Evolutionary conservation across 2,329 filamentous ascomycete genomes (phyloP), one percentile per base, ranked within the genome.

Genomic region (Hypoxylon sp.): DNA sequence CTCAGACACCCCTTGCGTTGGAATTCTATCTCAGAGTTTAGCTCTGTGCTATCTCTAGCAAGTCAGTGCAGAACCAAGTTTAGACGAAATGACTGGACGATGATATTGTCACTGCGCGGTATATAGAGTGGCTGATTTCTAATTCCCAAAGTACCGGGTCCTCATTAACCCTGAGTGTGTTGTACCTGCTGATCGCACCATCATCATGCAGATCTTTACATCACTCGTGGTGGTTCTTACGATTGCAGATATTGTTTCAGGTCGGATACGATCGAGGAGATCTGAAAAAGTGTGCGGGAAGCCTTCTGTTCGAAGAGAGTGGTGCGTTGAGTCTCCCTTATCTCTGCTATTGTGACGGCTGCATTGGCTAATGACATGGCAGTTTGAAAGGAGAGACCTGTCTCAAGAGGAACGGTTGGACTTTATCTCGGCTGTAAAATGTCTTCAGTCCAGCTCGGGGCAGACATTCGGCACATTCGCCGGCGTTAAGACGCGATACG

Each of bases 401-500:
- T 60, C 62, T 58, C 17, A 50, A 7, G 21, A 52, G 0, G 75
- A 81, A 62, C 76, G 75, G 60, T 75, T 74, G 21, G 71, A 73
- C 10, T 84, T 82, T 72, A 80, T 80, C 55, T 69, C 78, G 15
- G 81, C 82, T 7, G 76, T 83, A 17, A 73, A 79, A 27, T 84
- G 82, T 60, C 64, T 84, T 48, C 75, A 78, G 59, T 62, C 63
- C 6, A 72, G 75, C 64, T 76, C 80, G 8, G 68, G 77, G 3
- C 62, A 72, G 15, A 78, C 74, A 1, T 69, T 73, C 17, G 55
- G 75, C 4, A 53, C 67, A 2, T 75, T 79, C 51, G 76, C 76
- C 1, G 83, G 82, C 3, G 79, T 77, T 0, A 76, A 72, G 58
- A 79, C 77, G 31, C 80, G 83, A n/a, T 84, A 79, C 66, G 83